Evolutionary conservation across 345 rosid genomes (phyloP), one percentile per base, ranked within the genome.

Genomic region (Citrus unshiu): DNA sequence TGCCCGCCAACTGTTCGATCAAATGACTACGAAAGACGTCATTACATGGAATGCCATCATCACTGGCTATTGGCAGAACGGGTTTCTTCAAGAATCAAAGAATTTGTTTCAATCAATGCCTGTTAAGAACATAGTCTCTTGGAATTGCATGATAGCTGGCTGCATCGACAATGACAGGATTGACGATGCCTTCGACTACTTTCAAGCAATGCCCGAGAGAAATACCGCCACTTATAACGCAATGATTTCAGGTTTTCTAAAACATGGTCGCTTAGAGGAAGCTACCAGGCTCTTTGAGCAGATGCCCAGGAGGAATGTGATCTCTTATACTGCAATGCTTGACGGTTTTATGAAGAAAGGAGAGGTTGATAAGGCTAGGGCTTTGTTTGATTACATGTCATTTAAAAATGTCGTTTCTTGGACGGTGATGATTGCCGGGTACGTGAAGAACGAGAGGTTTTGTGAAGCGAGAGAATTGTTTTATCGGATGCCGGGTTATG

Each of bases 121-220:
- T 3, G 72, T 32, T 58, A 80, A 83, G 69, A 84, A 87, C 77
- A 67, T 82, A 1, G 83, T 87, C 57, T 85, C 90, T 2, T 87
- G 88, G 89, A 88, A 85, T 70, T 81, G 90, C 70, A 83, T 89
- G 85, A 79, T 89, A 21, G 83, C 85, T 21, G 90, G 86, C 29
- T 84, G 81, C 73, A 78, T 84, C 3, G 75, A 82, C 54, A 74
- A 81, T 46, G 79, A 62, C 32, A 77, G 76, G 54, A 1, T 84
- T 6, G 79, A 57, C 25, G 83, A 85, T 61, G 87, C 90, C 32
- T 79, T 82, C 58, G 75, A 79, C 35, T 78, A 73, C 71, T 88
- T 87, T 69, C 67, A 72, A 73, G 80, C 69, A 65, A 86, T 84
- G 86, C 89, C 89, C 34, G 56, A 68, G 59, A 79, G 77, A 29